Evolutionary conservation across 2,329 filamentous ascomycete genomes (phyloP).

Genomic region (Shiraia bambusicola): DNA sequence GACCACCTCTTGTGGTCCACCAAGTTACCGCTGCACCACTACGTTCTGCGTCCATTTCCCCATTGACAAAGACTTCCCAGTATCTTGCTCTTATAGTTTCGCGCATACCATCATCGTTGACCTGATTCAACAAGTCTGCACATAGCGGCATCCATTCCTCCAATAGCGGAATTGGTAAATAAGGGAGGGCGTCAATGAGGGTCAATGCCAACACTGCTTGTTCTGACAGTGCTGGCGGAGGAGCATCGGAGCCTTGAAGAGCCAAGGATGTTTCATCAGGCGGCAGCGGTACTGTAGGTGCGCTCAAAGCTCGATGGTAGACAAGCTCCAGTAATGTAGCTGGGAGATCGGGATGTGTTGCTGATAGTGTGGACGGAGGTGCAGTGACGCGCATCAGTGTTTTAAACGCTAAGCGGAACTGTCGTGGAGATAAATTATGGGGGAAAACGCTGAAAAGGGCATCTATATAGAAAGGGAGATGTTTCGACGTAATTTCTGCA

Average conservation of each 20-base stretch:
- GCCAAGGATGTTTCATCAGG: constrained; percentile 45
- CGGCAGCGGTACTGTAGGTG: constrained; percentile 50
- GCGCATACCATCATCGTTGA: constrained; percentile 64
- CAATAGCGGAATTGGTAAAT: constrained; percentile 67
- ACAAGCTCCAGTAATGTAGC: constrained; percentile 80
- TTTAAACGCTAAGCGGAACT: constrained; percentile 86
- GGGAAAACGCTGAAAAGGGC: constrained; percentile 80
- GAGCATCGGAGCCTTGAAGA: constrained; percentile 36
- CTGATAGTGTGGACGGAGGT: constrained; percentile 74
- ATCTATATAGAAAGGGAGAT: constrained; percentile 82
- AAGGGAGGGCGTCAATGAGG: constrained; percentile 76
- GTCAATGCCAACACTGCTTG: constrained; percentile 76
- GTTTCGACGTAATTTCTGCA: constrained; percentile 65
- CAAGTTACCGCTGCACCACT: constrained; percentile 77
- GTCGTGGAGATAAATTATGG: constrained; percentile 72
- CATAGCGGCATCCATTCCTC: constrained; percentile 79
- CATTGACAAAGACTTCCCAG: constrained; percentile 75
- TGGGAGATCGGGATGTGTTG: constrained; percentile 73
- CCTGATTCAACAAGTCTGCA: constrained; percentile 65
- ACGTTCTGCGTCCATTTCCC: constrained; percentile 86
- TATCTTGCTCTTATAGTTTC: constrained; percentile 69
- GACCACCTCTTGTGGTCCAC: constrained; percentile 72
- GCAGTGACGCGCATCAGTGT: constrained; percentile 80
- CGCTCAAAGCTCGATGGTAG: constrained; percentile 62
- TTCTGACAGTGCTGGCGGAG: constrained; percentile 62